Conservation (phyloP, 2,329 filamentous ascomycete genomes). For the Sarocladiaceae sp. region DNA sequence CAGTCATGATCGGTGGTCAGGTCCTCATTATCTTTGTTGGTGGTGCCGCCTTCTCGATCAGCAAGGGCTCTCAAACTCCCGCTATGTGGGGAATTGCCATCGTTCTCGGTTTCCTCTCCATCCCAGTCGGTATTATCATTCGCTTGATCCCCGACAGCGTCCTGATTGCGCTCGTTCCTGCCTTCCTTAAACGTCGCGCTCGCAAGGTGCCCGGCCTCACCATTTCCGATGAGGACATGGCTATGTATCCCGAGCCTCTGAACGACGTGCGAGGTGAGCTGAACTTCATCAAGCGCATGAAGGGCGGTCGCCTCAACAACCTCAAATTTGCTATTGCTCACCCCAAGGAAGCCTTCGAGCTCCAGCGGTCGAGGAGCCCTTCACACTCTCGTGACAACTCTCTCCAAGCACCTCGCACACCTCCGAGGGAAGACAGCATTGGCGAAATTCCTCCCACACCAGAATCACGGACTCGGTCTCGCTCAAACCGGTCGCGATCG, state of each 20-base stretch:
- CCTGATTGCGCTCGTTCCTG: constrained; percentile 47
- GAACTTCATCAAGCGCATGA: constrained; percentile 73
- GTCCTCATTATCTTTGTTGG: constrained; percentile 87
- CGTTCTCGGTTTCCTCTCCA: constrained; percentile 75
- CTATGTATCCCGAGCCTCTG: constrained; percentile 66
- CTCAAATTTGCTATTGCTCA: constrained; percentile 75
- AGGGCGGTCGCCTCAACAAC: constrained; percentile 77
- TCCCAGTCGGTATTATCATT: constrained; percentile 77
- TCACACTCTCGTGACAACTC: constrained; percentile 64
- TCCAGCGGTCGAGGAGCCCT: constrained; percentile 57
- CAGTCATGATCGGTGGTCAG: constrained; percentile 84
- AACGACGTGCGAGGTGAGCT: constrained; percentile 77
- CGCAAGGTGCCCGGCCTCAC: constrained; percentile 49
- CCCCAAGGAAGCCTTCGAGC: constrained; percentile 62
- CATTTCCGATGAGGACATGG: constrained; percentile 64
- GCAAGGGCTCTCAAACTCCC: constrained; percentile 55
- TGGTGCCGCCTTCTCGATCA: constrained; percentile 74
- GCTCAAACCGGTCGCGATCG: constrained; percentile 61
- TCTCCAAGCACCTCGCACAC: constrained; percentile 56
- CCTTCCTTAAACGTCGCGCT: constrained; percentile 46
- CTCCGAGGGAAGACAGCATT: constrained; percentile 52
- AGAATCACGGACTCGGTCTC: constrained; percentile 60
- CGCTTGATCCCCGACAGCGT: constrained; percentile 76
- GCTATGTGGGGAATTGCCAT: constrained; percentile 86
- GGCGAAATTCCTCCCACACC: constrained; percentile 48